Base-by-base conservation (phyloP, 2,329 filamentous ascomycete species). In the Trichophyton mentagrophytes region DNA sequence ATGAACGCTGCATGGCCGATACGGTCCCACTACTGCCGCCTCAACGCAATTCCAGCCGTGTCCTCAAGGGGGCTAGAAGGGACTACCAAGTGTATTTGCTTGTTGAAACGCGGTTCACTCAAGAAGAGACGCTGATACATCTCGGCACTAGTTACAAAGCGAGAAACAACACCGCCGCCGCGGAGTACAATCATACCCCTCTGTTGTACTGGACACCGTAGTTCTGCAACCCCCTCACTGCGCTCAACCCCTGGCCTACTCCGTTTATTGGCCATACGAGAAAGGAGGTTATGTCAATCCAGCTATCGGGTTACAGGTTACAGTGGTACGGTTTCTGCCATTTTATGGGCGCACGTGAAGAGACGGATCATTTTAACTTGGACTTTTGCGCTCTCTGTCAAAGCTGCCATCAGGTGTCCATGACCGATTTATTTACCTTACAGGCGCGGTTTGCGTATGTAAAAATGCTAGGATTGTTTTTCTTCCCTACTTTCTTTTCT, bases 291-390 rank as follows among this genome's bases (percentile, higher is more conserved):
- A 51, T 51, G 46, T 51, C 22, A 27, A 51, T 51, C 13, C 46
- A 22, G 17, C 11, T 51, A 22, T 25, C 22, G 9, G 25, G 49
- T 30, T 30, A 17, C 49, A 53, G 46, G 46, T 25, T 51, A 51
- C 46, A 13, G 22, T 53, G 49, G 27, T 33, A 53, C 46, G 3
- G 33, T 53, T 30, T 30, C n/a, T 9, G 27, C 6, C 49, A 53
- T 25, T 30, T 30, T 33, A 25, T 25, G 22, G 27, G 11, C 8
- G 49, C 49, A 53, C 49, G 49, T 53, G 49, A 53, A 53, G 49
- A 15, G 25, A 53, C 22, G 49, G 49, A n/a, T 53, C 49, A 30
- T 53, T 53, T 53, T 53, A 53, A 53, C 49, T 53, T 53, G 49
- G 49, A 25, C 49, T 13, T 13, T 30, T 53, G 49, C 15, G 22